Evolutionary conservation across 148 eudicot genomes (phyloP).

Genomic region (Pharnaceum exiguum): DNA sequence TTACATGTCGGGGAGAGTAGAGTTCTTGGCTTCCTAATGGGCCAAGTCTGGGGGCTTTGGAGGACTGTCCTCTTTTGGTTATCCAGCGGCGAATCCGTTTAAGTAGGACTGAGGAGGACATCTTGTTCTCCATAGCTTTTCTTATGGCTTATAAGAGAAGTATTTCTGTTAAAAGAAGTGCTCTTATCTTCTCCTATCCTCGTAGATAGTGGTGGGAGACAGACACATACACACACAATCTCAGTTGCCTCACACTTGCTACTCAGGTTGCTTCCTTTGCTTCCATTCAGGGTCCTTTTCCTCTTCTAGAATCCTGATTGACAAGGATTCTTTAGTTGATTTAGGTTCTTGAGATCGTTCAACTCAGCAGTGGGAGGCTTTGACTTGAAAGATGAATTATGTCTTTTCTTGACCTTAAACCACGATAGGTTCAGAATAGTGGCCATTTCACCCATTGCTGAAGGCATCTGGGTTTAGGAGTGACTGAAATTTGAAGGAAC

Average conservation of each 20-base stretch:
- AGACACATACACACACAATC: not conserved
- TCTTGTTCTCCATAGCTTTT: no score
- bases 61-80: no score
- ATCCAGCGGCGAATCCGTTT: no score
- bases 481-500: slow-evolving; percentile 1
- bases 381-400: not conserved
- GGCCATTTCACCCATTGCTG: slow-evolving; percentile 6
- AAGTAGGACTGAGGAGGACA: no score
- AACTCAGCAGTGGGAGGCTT: not conserved
- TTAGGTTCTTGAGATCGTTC: slow-evolving; percentile 1
- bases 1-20: no score
- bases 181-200: not conserved
- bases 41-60: no score
- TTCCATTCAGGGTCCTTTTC: not conserved
- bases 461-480: not conserved
- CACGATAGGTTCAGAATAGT: not conserved
- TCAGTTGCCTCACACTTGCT: not conserved
- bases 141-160: no score
- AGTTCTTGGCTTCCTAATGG: no score
- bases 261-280: not conserved
- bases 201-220: no score
- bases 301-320: not conserved
- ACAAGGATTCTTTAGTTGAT: slow-evolving; percentile 9
- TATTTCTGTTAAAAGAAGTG: not conserved
- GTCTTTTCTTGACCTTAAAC: not conserved